Percentiles rank a stretch among this genome's conserved stretches.
Conservation (phyloP, 228 moss, liverwort and hornwort genomes). For the Sphagnum fallax region DNA sequence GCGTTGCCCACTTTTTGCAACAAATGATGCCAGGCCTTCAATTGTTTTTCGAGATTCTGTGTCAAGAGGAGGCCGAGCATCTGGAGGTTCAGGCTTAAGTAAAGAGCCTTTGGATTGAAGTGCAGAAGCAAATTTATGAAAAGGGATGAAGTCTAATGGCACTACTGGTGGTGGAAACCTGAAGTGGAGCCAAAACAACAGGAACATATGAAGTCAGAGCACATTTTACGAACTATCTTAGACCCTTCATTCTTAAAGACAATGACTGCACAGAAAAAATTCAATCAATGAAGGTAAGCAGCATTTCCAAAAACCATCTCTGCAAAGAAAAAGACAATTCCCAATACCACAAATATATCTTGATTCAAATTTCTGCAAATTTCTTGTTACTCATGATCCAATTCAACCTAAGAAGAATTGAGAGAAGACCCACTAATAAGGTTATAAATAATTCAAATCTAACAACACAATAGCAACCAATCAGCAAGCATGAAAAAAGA, state of each 20-base stretch:
- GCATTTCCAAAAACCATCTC: neutral
- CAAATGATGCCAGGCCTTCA: constrained; percentile 79
- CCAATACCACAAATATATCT: neutral
- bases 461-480: too few species aligned
- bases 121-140: constrained; percentile 41
- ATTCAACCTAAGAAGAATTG: too few species aligned
- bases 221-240: neutral
- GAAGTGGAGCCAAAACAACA: constrained; percentile 2
- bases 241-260: too few species aligned
- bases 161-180: constrained; percentile 70
- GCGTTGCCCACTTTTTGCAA: constrained; percentile 80
- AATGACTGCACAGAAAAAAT: neutral
- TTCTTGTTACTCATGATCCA: too few species aligned
- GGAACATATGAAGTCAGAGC: neutral
- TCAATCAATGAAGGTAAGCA: neutral
- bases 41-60: constrained; percentile 55
- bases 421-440: too few species aligned
- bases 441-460: too few species aligned
- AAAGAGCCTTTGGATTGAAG: constrained; percentile 41
- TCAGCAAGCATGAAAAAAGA: too few species aligned
- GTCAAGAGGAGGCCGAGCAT: constrained; percentile 54
- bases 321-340: neutral
- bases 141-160: constrained; percentile 39
- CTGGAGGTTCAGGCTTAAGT: constrained; percentile 48
- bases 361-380: too few species aligned